phyloP scores from a whole-genome alignment of 2,329 filamentous ascomycete species.

The Fusarium guadeloupense region DNA sequence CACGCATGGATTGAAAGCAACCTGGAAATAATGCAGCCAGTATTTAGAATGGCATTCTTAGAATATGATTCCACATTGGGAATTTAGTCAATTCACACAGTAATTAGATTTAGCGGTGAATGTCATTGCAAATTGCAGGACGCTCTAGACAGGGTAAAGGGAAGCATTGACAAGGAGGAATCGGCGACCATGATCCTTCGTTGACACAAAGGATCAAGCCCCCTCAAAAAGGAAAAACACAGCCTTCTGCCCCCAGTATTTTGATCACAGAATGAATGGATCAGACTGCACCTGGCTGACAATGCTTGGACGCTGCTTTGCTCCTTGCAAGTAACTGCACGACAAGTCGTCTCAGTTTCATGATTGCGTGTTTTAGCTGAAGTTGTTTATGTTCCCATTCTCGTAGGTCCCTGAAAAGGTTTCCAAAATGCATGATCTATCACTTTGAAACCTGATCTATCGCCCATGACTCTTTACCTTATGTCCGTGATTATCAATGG shows the following conservation, averaged over 20 bases:
- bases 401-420: not conserved
- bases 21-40: too few relatives aligned
- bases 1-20: too few relatives aligned
- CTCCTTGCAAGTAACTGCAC: not conserved
- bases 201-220: slow-evolving; percentile 8
- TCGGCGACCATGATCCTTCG: slow-evolving; percentile 17
- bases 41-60: too few relatives aligned
- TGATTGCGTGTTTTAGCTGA: not conserved
- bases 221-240: not conserved
- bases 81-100: not conserved
- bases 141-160: not conserved
- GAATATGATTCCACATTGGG: not conserved
- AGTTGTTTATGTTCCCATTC: not conserved
- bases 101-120: not conserved
- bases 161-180: slow-evolving; percentile 6
- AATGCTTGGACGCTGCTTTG: not conserved
- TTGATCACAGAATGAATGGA: not conserved
- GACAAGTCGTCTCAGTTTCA: not conserved
- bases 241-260: slow-evolving; percentile 11
- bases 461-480: too few relatives aligned
- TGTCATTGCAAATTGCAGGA: slow-evolving; percentile 22
- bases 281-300: not conserved
- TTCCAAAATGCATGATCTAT: slow-evolving; percentile 16
- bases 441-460: not conserved
- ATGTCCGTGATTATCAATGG: too few relatives aligned